Evolutionary conservation across 768 basidiomycete genomes (phyloP), one percentile per base, ranked within the genome.

Genomic region (Serendipita vermifera): DNA sequence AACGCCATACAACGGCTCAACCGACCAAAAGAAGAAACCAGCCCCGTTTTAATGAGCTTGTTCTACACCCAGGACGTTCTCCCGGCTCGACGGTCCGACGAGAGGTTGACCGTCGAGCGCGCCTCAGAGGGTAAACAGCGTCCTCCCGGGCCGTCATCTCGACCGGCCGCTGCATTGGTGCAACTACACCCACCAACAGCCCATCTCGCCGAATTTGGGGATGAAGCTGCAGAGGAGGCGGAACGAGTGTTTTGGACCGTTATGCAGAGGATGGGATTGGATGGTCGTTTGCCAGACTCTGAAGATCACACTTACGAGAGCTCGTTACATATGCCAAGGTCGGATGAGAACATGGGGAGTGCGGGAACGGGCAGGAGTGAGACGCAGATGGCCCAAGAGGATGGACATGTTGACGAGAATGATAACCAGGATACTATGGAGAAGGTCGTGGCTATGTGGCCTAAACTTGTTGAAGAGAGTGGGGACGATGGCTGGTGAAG

Each of bases 231-330:
- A 3, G 58, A 62, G 5, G 66, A 75, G 62, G 86, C 82, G 2
- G 81, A 87, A 64, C 62, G 62, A n/a, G 67, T 73, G 2, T 84
- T 81, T 63, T 75, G 76, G 75, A 70, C 68, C 36, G 73, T 72
- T 1, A 61, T 75, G 0, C 59, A 63, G n/a, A 43, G 2, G 32
- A 2, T 51, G 7, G 46, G 2, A 7, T 51, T 51, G 24, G 46
- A 51, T n/a, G 46, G 46, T 24, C 5, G 46, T n/a, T n/a, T n/a
- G n/a, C n/a, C n/a, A n/a, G n/a, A n/a, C n/a, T n/a, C n/a, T n/a
- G n/a, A n/a, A n/a, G n/a, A n/a, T n/a, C n/a, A n/a, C n/a, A n/a
- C n/a, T n/a, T n/a, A n/a, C n/a, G n/a, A n/a, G n/a, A n/a, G n/a
- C n/a, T n/a, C n/a, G n/a, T n/a, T n/a, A n/a, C n/a, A n/a, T n/a